Evolutionary conservation across 495 filamentous ascomycete species (phyloP), one percentile per base, ranked within the genome.

Genomic region (Neurospora sp.): DNA sequence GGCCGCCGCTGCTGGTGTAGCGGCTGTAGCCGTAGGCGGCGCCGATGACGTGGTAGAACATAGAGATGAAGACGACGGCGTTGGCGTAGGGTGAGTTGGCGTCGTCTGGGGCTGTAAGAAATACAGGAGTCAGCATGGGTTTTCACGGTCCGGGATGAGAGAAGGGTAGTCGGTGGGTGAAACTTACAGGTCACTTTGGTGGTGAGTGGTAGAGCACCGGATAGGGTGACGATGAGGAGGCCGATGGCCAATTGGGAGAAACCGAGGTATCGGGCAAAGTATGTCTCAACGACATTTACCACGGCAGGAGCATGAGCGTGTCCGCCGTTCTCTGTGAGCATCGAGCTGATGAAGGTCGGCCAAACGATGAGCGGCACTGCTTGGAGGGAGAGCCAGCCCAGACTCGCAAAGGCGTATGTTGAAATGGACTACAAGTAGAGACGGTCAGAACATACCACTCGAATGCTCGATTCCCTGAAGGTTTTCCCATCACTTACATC

Each of bases 131-230:
- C 69, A 70, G 69, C 1, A 59, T 15, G 8, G 28, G 11, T 54
- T 54, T 54, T 24, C 21, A n/a, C 1, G 45, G 4, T 21, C 45
- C 2, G 1, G 21, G 21, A 1, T 24, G 11, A 71, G 38, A 0
- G 38, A 10, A 39, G 9, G 9, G 43, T 37, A 54, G 10, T 21
- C n/a, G 70, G 43, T 24, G 28, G 43, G 21, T 5, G 84, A 73
- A 21, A 71, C 78, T 36, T 75, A 82, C 80, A 38, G 8, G 79
- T 77, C 15, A 48, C 40, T 0, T 82, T 75, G 19, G 89, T 85
- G 3, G 86, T 88, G 21, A 96, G 81, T 0, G 93, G 94, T n/a
- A 97, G 85, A 6, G 88, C 87, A 71, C 93, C 94, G 0, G 92
- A 91, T 2, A 95, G 83, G 71, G 94, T 86, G 40, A 94, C 81